Base-by-base conservation (phyloP, 2,329 filamentous ascomycete species). In the Ophiocordyceps camponoti-saundersi region DNA sequence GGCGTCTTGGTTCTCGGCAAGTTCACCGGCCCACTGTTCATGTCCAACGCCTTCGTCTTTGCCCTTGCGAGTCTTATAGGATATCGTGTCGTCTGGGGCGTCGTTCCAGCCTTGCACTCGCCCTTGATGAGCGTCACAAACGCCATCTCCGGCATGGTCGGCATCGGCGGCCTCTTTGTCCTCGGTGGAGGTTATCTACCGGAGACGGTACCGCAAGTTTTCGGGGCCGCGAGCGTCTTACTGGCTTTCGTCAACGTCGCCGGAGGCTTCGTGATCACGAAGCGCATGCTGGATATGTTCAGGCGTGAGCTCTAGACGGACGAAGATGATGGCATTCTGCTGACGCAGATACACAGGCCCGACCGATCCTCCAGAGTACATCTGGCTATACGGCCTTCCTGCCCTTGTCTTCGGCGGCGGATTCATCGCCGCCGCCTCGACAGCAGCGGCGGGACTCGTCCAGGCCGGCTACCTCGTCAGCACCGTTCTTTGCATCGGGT, bases 121-220 rank as follows among this genome's bases (percentile, higher is more conserved):
- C 88, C 87, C 1, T 67, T 95, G 6, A 94, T 95, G 88, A 89
- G 83, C 54, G 87, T 93, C 34, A 94, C 88, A 8, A 94, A 95
- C 60, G 88, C 88, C 26, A 94, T 94, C 55, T 92, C 85, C 30
- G 86, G 82, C 63, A 86, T 95, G 82, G 88, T 94, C 29, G 88
- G 87, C 48, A 73, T 95, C 50, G 88, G 87, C 48, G 87, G 88
- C 13, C 72, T 94, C 52, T 95, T 93, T 65, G 80, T 94, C 47
- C 82, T 95, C 66, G 88, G 87, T 13, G 87, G 87, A 29, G 86
- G 86, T 22, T 82, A 80, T 57, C 52, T 86, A 0, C 85, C 85
- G 0, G 77, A 80, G 55, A 93, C 85, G 0, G 70, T 93, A 6
- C 87, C 87, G 0, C 86, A 94, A 59, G 63, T 67, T 2, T 77